Evolutionary conservation across 2,329 filamentous ascomycete species (phyloP).

Genomic region (Pseudonectria buxi): DNA sequence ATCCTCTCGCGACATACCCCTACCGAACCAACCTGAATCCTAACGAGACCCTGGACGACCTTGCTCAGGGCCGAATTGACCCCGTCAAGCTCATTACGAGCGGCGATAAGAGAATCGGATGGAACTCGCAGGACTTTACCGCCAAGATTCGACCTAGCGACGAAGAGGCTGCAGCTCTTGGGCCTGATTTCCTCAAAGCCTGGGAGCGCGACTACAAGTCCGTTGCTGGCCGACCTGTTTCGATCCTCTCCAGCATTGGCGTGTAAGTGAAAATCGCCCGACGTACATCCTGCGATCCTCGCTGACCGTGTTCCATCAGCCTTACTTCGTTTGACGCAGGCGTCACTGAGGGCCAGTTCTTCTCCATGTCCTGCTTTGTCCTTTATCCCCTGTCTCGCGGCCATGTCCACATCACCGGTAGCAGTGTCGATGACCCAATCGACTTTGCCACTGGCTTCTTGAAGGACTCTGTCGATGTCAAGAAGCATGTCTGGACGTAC

Average conservation of each 20-base stretch:
- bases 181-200: slow-evolving; percentile 42
- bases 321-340: slow-evolving; percentile 12
- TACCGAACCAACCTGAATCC: slow-evolving; percentile 33
- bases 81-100: slow-evolving; percentile 37
- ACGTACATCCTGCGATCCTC: no score
- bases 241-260: slow-evolving; percentile 11
- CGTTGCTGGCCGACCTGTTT: slow-evolving; percentile 38
- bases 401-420: slow-evolving; percentile 50
- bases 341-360: slow-evolving; percentile 39
- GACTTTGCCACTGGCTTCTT: slow-evolving; percentile 55
- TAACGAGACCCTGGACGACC: slow-evolving; percentile 39
- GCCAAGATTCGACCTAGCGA: slow-evolving; percentile 50
- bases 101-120: slow-evolving; percentile 46
- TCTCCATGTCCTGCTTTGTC: slow-evolving; percentile 43
- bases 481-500: slow-evolving; percentile 57
- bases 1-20: slow-evolving; percentile 46
- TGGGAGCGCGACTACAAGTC: slow-evolving; percentile 51
- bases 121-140: slow-evolving; percentile 51
- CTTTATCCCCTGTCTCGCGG: slow-evolving; percentile 47
- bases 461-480: slow-evolving; percentile 48
- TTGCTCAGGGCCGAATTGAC: slow-evolving; percentile 42
- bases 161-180: slow-evolving; percentile 44
- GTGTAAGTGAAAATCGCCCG: slow-evolving; percentile 17
- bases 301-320: no score
- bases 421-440: slow-evolving; percentile 33